Conservation (phyloP, 2,329 filamentous ascomycete species). For the Pseudogymnoascus sp. region DNA sequence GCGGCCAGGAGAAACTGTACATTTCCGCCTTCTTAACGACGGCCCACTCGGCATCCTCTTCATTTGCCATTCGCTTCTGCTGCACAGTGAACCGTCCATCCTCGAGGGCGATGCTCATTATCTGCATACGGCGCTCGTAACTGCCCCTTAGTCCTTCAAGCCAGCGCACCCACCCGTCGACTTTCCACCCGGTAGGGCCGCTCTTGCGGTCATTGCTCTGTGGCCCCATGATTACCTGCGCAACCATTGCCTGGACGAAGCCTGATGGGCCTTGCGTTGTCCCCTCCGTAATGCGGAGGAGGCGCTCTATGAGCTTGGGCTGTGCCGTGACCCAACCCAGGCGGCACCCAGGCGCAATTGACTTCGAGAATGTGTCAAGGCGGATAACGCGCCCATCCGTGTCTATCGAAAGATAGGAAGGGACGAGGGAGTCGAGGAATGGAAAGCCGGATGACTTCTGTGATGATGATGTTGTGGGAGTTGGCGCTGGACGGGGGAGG, state of each 20-base stretch:
- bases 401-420: conserved; percentile 76
- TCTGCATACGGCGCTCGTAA: conserved; percentile 78
- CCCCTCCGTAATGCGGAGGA: conserved; percentile 66
- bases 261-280: conserved; percentile 79
- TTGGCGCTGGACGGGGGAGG: background rate
- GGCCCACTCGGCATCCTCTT: conserved; percentile 63
- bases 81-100: conserved; percentile 59
- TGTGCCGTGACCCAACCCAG: conserved; percentile 87
- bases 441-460: conserved; percentile 55
- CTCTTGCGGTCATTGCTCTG: conserved; percentile 45
- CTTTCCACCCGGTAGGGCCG: conserved; percentile 60
- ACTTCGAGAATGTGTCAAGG: conserved; percentile 91
- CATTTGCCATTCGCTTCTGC: conserved; percentile 40
- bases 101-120: conserved; percentile 70
- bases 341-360: conserved; percentile 79
- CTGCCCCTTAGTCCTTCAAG: conserved; percentile 73
- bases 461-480: conserved; percentile 22
- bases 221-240: conserved; percentile 67
- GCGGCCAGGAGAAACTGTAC: conserved; percentile 70
- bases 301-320: conserved; percentile 66
- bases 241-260: conserved; percentile 79
- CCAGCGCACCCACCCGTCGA: conserved; percentile 86
- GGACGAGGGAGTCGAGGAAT: conserved; percentile 76
- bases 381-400: conserved; percentile 80
- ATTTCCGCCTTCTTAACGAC: conserved; percentile 68